These are phyloP conservation scores for Eucalyptus decipiens DNA, from an alignment of 345 rosid species.

Conservation along the genomic window DNA sequence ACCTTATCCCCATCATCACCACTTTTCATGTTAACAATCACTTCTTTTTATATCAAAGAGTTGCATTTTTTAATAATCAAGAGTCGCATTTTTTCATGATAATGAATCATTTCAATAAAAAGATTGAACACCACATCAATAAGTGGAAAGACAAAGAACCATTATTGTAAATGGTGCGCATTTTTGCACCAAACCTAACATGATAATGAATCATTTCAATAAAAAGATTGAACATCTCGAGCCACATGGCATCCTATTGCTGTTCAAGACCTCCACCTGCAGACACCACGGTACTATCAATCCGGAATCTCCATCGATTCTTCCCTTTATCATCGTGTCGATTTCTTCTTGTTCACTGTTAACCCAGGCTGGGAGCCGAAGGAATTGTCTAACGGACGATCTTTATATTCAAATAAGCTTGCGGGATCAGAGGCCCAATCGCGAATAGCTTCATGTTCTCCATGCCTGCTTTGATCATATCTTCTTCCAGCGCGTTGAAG, in stretches of 20 bases:
- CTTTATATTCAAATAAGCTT: not conserved
- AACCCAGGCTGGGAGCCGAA: too few species aligned
- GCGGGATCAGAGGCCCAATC: constrained; percentile 43
- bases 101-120: not conserved
- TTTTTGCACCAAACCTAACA: too few species aligned
- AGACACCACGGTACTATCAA: constrained; percentile 23
- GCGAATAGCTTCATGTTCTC: constrained; percentile 8
- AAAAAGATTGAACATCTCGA: too few species aligned
- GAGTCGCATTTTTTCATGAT: not conserved
- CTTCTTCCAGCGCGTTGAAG: constrained; percentile 40
- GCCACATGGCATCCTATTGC: constrained; percentile 21
- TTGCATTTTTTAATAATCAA: too few species aligned
- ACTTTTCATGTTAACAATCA: too few species aligned
- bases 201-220: too few species aligned
- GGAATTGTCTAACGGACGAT: not conserved
- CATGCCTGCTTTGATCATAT: constrained; percentile 9
- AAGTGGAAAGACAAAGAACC: too few species aligned
- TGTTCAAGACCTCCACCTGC: constrained; percentile 18
- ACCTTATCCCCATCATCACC: too few species aligned
- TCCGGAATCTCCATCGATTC: not conserved
- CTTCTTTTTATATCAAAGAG: too few species aligned
- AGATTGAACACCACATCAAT: too few species aligned
- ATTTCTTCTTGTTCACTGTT: not conserved
- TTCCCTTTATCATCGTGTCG: not conserved
- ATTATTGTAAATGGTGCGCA: too few species aligned